Conservation (phyloP, 768 basidiomycete species). For the Mycena metata region DNA sequence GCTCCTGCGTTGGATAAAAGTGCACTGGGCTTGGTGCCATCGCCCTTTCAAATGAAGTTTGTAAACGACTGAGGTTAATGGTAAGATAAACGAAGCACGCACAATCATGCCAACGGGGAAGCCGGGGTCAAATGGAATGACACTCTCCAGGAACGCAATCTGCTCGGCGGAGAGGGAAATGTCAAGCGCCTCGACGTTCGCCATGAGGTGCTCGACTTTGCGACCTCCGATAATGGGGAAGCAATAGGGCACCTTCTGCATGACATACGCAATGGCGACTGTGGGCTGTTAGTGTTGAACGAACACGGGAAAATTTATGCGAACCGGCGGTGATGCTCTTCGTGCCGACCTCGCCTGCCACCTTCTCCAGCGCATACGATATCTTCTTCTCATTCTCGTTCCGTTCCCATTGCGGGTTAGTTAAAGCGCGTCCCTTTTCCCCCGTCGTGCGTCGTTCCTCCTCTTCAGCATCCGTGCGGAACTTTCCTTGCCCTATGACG, state of each 20-base stretch:
- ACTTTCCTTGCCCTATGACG: constrained; percentile 2
- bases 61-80: too few relatives aligned
- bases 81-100: background rate
- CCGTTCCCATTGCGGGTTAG: constrained; percentile 32
- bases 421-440: constrained; percentile 46
- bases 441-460: constrained; percentile 46
- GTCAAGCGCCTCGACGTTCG: background rate
- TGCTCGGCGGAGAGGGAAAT: background rate
- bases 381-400: constrained; percentile 45
- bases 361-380: constrained; percentile 51
- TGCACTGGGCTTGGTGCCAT: background rate
- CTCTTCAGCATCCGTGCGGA: constrained; percentile 25
- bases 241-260: background rate
- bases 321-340: constrained; percentile 52
- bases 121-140: background rate
- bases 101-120: background rate
- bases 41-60: background rate
- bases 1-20: background rate
- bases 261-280: constrained; percentile 2
- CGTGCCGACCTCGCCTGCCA: constrained; percentile 52
- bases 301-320: background rate
- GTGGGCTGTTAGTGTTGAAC: background rate
- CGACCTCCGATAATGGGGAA: constrained; percentile 5
- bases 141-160: background rate
- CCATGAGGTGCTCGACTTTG: constrained; percentile 1